Percentiles rank a stretch among this genome's conserved stretches.
Conservation (phyloP, 352 stramenopile species). For the Phytophthora tubulina region DNA sequence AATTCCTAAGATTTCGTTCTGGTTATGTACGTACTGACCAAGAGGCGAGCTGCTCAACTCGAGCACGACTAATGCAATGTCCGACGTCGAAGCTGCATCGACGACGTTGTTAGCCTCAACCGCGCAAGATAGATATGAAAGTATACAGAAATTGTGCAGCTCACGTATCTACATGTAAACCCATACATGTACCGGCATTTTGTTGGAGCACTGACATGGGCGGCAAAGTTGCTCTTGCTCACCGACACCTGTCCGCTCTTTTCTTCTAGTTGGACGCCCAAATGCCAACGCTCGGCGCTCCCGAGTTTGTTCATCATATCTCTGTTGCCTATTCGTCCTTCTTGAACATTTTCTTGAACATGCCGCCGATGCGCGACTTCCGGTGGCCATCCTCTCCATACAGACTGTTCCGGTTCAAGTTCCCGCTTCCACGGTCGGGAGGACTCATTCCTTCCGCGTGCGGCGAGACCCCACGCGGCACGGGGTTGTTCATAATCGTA, state of each 20-base stretch:
- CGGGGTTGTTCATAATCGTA: conserved; percentile 62
- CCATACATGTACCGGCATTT: conserved; percentile 9
- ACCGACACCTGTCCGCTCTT: background rate
- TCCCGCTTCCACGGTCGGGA: conserved; percentile 45
- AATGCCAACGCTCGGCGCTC: background rate
- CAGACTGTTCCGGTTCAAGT: conserved; percentile 55
- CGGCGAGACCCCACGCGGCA: conserved; percentile 38
- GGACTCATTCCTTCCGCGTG: conserved; percentile 39
- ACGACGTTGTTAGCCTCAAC: conserved; percentile 6
- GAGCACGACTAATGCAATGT: background rate
- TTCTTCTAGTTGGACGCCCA: conserved; percentile 9
- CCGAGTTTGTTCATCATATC: conserved; percentile 21
- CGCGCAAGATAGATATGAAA: conserved; percentile 8
- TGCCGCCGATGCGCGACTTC: conserved; percentile 84
- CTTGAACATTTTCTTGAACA: conserved; percentile 94
- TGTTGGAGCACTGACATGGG: background rate
- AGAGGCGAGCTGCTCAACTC: too few relatives aligned
- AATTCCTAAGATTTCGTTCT: conserved; percentile 4
- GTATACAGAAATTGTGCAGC: conserved; percentile 14
- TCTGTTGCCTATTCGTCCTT: conserved; percentile 64
- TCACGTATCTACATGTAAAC: conserved; percentile 41
- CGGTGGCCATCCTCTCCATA: conserved; percentile 72
- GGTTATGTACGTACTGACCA: conserved; percentile 12
- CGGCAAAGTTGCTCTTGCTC: background rate
- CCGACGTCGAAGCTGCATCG: background rate